These are phyloP conservation scores for Carex cristatella DNA, from an alignment of 176 grass and related monocot genomes.

Conservation along the genomic window DNA sequence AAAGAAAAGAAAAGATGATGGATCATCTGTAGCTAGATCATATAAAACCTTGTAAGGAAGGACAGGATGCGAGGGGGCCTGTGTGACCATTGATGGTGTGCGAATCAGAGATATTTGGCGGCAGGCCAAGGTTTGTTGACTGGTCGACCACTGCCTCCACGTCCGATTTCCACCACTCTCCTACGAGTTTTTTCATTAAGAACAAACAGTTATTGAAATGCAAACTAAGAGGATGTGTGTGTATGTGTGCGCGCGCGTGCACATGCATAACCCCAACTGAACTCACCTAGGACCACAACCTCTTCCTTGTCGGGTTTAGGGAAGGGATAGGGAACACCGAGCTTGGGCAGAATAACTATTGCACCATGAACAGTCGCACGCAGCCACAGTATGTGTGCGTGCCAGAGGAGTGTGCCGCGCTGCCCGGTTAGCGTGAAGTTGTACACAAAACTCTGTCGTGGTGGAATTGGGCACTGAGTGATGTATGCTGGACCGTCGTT, in stretches of 20 bases:
- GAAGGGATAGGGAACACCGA: constrained; percentile 46
- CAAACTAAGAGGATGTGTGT: not conserved
- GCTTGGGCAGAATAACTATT: constrained; percentile 56
- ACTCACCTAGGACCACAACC: constrained; percentile 41
- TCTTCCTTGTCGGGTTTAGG: constrained; percentile 44
- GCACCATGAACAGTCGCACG: constrained; percentile 53
- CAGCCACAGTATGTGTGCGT: constrained; percentile 47
- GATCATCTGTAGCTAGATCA: not conserved
- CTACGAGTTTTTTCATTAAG: constrained; percentile 19
- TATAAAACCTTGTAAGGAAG: constrained; percentile 43
- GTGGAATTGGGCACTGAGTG: constrained; percentile 53
- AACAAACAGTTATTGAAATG: not conserved
- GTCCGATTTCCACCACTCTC: constrained; percentile 66
- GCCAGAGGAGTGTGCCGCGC: constrained; percentile 49
- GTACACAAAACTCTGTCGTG: constrained; percentile 42
- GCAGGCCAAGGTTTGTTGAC: constrained; percentile 36
- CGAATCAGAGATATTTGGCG: constrained; percentile 59
- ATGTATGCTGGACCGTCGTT: constrained; percentile 51
- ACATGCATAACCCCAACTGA: not conserved
- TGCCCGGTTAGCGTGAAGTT: constrained; percentile 50
- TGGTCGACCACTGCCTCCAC: constrained; percentile 48
- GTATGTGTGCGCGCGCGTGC: too few relatives aligned
- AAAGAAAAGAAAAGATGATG: not conserved
- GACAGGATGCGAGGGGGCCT: constrained; percentile 41
- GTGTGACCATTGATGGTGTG: constrained; percentile 68